Percentiles rank a stretch among this genome's conserved stretches.
These are phyloP conservation scores for Acanthamoeba healyi DNA, from an alignment of 208 protist species.

Conservation along the genomic window DNA sequence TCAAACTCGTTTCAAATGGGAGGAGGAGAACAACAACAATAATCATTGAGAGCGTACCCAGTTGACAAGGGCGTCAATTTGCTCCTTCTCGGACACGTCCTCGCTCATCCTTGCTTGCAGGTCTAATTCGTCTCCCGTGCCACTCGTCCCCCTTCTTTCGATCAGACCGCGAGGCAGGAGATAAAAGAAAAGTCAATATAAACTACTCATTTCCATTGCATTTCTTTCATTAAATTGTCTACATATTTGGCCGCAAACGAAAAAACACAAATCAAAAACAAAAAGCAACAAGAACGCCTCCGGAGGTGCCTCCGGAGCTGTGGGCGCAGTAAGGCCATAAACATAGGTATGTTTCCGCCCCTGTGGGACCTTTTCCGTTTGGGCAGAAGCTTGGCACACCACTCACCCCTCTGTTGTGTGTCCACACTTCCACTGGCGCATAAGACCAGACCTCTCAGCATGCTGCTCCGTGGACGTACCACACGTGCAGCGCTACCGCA, in stretches of 20 bases:
- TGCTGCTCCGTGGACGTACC: too few relatives aligned
- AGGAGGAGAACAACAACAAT: background rate
- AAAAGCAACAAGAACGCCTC: too few relatives aligned
- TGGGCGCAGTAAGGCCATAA: background rate
- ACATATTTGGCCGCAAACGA: too few relatives aligned
- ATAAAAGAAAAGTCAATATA: background rate
- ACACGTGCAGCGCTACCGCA: too few relatives aligned
- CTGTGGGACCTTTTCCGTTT: background rate
- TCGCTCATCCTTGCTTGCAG: background rate
- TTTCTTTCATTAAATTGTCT: background rate
- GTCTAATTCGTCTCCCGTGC: background rate
- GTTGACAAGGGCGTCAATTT: background rate
- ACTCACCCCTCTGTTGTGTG: background rate
- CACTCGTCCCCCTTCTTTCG: background rate
- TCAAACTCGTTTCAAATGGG: background rate
- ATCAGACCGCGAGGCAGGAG: too few relatives aligned
- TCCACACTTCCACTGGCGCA: too few relatives aligned
- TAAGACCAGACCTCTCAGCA: too few relatives aligned
- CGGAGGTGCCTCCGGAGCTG: too few relatives aligned
- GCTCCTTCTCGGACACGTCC: conserved; percentile 10
- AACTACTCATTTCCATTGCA: background rate
- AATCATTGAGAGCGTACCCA: background rate
- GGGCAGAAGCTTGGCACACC: background rate
- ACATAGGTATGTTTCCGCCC: background rate
- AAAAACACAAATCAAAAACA: too few relatives aligned